Conservation (phyloP, 352 stramenopile species). For the Phytophthora melonis region DNA sequence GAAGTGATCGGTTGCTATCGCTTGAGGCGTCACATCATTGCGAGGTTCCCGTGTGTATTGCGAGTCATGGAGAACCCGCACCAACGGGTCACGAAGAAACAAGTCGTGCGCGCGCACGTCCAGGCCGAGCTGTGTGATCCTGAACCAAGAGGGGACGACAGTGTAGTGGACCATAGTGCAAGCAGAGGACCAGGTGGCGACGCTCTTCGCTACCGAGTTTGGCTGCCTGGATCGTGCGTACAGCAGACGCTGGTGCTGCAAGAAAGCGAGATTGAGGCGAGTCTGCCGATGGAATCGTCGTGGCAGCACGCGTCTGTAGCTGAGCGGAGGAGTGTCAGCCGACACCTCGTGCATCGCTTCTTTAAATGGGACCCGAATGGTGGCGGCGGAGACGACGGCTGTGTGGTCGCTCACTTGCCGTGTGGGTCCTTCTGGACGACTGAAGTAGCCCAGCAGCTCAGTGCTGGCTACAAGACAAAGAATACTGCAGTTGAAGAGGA, state of each 20-base stretch:
- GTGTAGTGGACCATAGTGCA: background rate
- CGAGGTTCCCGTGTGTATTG: constrained; percentile 57
- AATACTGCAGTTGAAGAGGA: background rate
- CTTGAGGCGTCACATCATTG: constrained; percentile 38
- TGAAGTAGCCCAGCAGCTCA: constrained; percentile 4
- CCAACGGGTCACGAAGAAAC: constrained; percentile 48
- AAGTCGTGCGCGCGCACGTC: constrained; percentile 57
- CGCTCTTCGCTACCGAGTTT: constrained; percentile 52
- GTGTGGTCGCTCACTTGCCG: constrained; percentile 44
- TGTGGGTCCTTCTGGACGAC: constrained; percentile 39
- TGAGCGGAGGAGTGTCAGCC: constrained; percentile 32
- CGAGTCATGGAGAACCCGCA: constrained; percentile 46
- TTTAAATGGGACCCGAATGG: constrained; percentile 48
- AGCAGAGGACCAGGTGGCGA: background rate
- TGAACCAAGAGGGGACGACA: constrained; percentile 6
- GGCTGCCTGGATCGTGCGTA: constrained; percentile 57
- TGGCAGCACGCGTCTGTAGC: constrained; percentile 43
- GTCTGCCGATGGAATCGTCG: constrained; percentile 36
- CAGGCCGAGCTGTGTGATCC: constrained; percentile 59
- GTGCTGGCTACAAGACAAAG: background rate
- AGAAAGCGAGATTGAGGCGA: constrained; percentile 69
- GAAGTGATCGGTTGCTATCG: constrained; percentile 19
- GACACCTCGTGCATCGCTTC: constrained; percentile 38
- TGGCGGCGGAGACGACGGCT: constrained; percentile 19
- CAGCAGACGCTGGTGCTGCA: constrained; percentile 57